Evolutionary conservation across 176 grass and related monocot species (phyloP).

Genomic region (Musa troglodytarum): DNA sequence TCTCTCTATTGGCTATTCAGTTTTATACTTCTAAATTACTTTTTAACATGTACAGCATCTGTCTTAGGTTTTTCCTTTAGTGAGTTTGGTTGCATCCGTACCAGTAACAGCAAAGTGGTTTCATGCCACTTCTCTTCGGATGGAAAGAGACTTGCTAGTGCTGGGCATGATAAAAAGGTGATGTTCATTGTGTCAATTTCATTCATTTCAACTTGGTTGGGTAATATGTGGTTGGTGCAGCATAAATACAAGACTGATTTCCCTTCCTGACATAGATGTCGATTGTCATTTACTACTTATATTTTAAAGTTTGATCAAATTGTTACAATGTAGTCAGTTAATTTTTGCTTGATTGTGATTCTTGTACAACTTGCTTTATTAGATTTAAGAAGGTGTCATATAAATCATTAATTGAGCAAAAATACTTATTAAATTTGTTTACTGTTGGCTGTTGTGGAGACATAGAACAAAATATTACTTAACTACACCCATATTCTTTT

Average conservation of each 20-base stretch:
- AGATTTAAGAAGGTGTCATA: too few species aligned
- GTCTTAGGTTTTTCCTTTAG: conserved; percentile 57
- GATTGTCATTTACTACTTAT: too few species aligned
- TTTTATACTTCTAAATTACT: not conserved
- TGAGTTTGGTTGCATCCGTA: conserved; percentile 47
- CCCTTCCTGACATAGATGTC: not conserved
- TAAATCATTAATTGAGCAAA: too few species aligned
- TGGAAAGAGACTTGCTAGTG: conserved; percentile 66
- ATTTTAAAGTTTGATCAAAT: too few species aligned
- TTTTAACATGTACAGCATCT: conserved; percentile 3
- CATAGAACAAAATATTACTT: too few species aligned
- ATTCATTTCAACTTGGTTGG: not conserved
- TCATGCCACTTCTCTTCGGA: conserved; percentile 78
- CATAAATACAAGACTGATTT: not conserved
- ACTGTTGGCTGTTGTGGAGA: too few species aligned
- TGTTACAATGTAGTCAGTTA: too few species aligned
- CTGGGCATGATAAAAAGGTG: conserved; percentile 85
- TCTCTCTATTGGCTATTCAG: conserved; percentile 15
- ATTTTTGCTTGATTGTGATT: too few species aligned
- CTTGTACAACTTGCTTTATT: too few species aligned
- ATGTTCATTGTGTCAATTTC: not conserved
- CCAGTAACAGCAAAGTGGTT: conserved; percentile 66
- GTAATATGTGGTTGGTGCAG: not conserved
- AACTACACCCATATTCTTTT: too few species aligned
- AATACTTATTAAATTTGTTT: too few species aligned